A percentile compares a stretch with the other conserved stretches of the same genome.
These are phyloP conservation scores for Leccinum subtestaceum DNA, from an alignment of 768 basidiomycete genomes.

Conservation along the genomic window DNA sequence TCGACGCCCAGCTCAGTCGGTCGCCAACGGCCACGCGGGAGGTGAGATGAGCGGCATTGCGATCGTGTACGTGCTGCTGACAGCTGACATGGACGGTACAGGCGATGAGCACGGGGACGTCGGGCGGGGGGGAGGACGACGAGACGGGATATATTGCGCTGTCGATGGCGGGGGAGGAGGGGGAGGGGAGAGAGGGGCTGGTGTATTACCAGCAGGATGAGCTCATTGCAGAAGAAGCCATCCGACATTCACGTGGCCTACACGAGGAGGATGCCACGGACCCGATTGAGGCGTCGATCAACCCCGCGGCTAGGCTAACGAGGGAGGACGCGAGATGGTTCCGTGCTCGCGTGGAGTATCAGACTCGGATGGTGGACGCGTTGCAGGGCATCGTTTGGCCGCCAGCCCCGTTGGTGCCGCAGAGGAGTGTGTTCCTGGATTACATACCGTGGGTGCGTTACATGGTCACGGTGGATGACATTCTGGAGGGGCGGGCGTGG, in stretches of 20 bases:
- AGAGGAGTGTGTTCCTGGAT: slow-evolving; percentile 54
- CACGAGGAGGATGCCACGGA: slow-evolving; percentile 31
- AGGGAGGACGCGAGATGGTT: slow-evolving; percentile 20
- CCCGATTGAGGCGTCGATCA: slow-evolving; percentile 35
- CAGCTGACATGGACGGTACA: slow-evolving; percentile 14
- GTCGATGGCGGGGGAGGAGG: slow-evolving; percentile 21
- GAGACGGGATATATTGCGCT: slow-evolving; percentile 52
- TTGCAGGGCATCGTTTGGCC: slow-evolving; percentile 48
- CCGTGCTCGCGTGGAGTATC: slow-evolving; percentile 45
- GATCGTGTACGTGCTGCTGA: background rate
- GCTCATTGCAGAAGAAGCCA: slow-evolving; percentile 48
- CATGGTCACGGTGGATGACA: slow-evolving; percentile 68
- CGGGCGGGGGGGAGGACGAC: slow-evolving; percentile 45
- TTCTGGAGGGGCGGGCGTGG: slow-evolving; percentile 26
- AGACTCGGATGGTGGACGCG: slow-evolving; percentile 41
- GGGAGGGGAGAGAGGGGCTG: slow-evolving; percentile 17
- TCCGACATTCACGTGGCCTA: slow-evolving; percentile 46
- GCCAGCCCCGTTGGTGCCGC: slow-evolving; percentile 41
- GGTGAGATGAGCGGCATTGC: slow-evolving; percentile 32
- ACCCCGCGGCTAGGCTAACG: slow-evolving; percentile 29
- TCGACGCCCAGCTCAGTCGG: slow-evolving; percentile 49
- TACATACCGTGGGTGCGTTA: slow-evolving; percentile 65
- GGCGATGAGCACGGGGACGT: slow-evolving; percentile 21
- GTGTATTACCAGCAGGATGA: slow-evolving; percentile 44
- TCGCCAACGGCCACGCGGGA: slow-evolving; percentile 34